These are phyloP conservation scores for Vitis hybrid DNA, from an alignment of 177 flowering plant genomes.

Conservation along the genomic window DNA sequence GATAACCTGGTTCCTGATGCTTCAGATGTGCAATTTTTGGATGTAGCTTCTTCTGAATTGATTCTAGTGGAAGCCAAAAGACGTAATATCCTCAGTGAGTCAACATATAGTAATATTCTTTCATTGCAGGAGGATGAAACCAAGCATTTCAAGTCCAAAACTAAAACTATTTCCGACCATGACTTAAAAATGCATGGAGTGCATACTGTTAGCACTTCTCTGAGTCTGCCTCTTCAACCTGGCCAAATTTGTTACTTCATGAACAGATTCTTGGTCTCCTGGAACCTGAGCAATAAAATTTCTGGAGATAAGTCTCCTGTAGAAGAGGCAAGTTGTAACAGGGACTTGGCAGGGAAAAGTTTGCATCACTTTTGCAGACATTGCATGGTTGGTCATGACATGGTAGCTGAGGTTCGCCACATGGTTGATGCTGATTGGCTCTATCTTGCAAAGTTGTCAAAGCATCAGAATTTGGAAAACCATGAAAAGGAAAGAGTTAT, in stretches of 20 bases:
- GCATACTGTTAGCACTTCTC: slow-evolving; percentile 11
- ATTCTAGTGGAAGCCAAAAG: slow-evolving; percentile 65
- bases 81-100: slow-evolving; percentile 56
- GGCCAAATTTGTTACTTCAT: slow-evolving; percentile 63
- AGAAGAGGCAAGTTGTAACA: slow-evolving; percentile 10
- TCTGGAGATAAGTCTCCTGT: slow-evolving; percentile 1
- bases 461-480: slow-evolving; percentile 22
- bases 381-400: slow-evolving; percentile 40
- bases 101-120: slow-evolving; percentile 45
- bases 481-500: slow-evolving; percentile 13
- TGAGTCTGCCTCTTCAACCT: slow-evolving; percentile 34
- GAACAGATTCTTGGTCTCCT: slow-evolving; percentile 71
- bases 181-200: slow-evolving; percentile 26
- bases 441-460: slow-evolving; percentile 59
- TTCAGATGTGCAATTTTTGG: slow-evolving; percentile 53
- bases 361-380: slow-evolving; percentile 26
- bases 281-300: slow-evolving; percentile 33
- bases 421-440: slow-evolving; percentile 93
- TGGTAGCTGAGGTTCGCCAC: slow-evolving; percentile 48
- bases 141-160: slow-evolving; percentile 42
- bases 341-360: slow-evolving; percentile 15
- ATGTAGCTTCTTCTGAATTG: slow-evolving; percentile 45
- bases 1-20: slow-evolving; percentile 34
- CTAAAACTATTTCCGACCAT: slow-evolving; percentile 18
- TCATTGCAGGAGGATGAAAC: slow-evolving; percentile 61